Percentiles rank a stretch among this genome's conserved stretches.
Conservation (phyloP, 2,329 filamentous ascomycete species). For the Apiospora hydei region DNA sequence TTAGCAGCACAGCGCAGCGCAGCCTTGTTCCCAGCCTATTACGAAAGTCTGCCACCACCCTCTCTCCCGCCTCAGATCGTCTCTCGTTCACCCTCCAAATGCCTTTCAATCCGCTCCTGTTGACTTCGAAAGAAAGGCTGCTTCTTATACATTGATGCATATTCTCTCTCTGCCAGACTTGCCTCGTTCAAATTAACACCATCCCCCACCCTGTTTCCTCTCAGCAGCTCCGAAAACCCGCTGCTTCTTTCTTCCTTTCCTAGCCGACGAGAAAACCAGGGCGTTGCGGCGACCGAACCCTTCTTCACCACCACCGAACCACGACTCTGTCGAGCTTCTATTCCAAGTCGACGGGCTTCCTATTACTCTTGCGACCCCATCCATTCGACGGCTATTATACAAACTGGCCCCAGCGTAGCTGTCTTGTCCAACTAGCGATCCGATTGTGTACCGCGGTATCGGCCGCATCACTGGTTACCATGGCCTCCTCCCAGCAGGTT, state of each 20-base stretch:
- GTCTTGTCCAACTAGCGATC: constrained; percentile 14
- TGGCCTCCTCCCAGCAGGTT: constrained; percentile 65
- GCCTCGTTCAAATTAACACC: background rate
- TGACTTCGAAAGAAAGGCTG: constrained; percentile 7
- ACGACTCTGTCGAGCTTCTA: background rate
- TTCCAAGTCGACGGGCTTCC: constrained; percentile 4
- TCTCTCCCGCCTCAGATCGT: constrained; percentile 22
- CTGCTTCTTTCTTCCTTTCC: background rate
- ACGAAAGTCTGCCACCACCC: constrained; percentile 23
- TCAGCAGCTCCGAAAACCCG: background rate
- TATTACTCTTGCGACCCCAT: background rate
- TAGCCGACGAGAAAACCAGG: constrained; percentile 16
- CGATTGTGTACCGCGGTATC: constrained; percentile 17
- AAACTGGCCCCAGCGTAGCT: constrained; percentile 16
- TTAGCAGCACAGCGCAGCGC: constrained; percentile 16
- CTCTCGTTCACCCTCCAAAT: constrained; percentile 20
- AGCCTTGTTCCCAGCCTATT: constrained; percentile 25
- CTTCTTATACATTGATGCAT: constrained; percentile 10
- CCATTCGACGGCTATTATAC: constrained; percentile 7
- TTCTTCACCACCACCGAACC: background rate
- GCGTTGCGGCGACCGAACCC: background rate
- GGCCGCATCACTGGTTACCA: constrained; percentile 37
- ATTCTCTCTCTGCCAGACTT: background rate
- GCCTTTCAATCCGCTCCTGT: constrained; percentile 8
- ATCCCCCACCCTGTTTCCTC: background rate